These are phyloP conservation scores for Chiua virens DNA, from an alignment of 768 basidiomycete genomes.

Conservation along the genomic window DNA sequence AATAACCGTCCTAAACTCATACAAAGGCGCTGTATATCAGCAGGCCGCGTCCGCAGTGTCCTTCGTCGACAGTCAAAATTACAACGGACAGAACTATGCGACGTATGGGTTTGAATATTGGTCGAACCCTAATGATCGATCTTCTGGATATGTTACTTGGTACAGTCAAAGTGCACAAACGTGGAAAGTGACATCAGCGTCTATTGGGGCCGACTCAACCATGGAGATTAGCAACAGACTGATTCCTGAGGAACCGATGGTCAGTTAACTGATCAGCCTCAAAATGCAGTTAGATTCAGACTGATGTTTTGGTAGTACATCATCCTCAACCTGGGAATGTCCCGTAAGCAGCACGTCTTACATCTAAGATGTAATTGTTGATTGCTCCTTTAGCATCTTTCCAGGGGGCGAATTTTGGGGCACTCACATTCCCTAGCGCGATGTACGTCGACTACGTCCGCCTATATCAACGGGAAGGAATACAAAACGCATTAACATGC, in stretches of 20 bases:
- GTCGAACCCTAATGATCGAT: constrained; percentile 63
- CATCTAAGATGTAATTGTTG: background rate
- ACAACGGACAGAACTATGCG: constrained; percentile 53
- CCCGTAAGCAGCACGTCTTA: constrained; percentile 40
- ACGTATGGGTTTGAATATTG: constrained; percentile 81
- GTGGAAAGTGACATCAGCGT: constrained; percentile 68
- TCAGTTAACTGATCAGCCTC: constrained; percentile 36
- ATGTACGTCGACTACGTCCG: constrained; percentile 92
- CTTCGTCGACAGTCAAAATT: constrained; percentile 52
- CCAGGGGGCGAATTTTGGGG: constrained; percentile 67
- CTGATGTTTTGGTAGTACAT: constrained; percentile 53
- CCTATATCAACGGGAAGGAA: constrained; percentile 76
- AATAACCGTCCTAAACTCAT: constrained; percentile 60
- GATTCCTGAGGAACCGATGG: constrained; percentile 92
- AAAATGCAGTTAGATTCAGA: background rate
- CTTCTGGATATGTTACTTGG: constrained; percentile 86
- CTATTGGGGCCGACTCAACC: constrained; percentile 65
- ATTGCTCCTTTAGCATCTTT: constrained; percentile 51
- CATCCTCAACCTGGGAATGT: constrained; percentile 83
- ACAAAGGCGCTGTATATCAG: constrained; percentile 70
- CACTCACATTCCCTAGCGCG: constrained; percentile 73
- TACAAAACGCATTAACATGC: constrained; percentile 72
- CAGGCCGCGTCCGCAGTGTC: constrained; percentile 73
- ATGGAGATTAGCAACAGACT: constrained; percentile 63
- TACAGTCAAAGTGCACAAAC: constrained; percentile 60